Evolutionary conservation across 371 early-diverging fungal species (phyloP), one percentile per base, ranked within the genome.

Genomic region (Saksenaea vasiformis): DNA sequence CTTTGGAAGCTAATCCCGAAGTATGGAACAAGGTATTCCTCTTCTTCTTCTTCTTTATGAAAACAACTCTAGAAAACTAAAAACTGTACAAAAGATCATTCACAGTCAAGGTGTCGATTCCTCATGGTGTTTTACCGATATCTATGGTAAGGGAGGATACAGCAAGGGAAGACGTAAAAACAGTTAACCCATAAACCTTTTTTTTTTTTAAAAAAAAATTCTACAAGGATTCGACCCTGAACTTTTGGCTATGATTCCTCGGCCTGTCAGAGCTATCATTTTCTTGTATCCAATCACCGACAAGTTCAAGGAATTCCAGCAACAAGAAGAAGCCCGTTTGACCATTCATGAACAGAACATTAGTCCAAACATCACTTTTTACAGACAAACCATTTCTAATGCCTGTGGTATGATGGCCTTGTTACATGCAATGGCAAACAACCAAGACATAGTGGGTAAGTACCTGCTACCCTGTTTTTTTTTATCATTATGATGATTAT

Each of bases 361-460:
- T 65, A 80, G 79, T 43, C 77, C 79, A 39, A 70, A 87, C 14
- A 65, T 91, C 15, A 85, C 87, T 63, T 95, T 91, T 65, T 85
- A 87, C 60, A 83, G 80, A 17, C 95, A 96, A 74, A 94, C 95
- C 10, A 95, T 95, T 55, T 69, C 83, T 47, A 96, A 96, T 66
- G 96, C 96, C 4, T 96, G 96, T 63, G 92, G 93, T 15, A 89
- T 91, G 17, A 90, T 91, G 79, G 91, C 87, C 1, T 76, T 92
- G 3, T 65, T 92, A 19, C 92, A 90, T 62, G 76, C 90, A 1
- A 62, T 91, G 27, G 83, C 81, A 51, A 91, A 88, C 66, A 86
- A 80, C 65, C 56, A 74, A 27, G 56, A 39, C 8, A 43, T 85
- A n/a, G 54, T 66, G 5, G 70, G 83, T 60, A 67, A 62, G 56